These are phyloP conservation scores for Clarireedia sp. DNA, from an alignment of 2,329 filamentous ascomycete species.

Conservation along the genomic window DNA sequence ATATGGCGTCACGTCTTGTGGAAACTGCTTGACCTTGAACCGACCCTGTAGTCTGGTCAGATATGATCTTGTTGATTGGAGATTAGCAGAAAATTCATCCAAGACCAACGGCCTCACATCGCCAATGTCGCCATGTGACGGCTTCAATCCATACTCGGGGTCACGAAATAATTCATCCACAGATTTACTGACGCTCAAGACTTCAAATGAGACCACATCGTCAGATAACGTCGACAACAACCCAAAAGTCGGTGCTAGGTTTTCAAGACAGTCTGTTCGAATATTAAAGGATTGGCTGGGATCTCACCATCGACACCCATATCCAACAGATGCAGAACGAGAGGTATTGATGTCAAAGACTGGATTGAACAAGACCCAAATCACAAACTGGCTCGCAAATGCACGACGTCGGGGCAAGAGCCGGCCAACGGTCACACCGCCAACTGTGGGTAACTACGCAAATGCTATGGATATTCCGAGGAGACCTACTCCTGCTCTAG, in stretches of 20 bases:
- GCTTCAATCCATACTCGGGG: slow-evolving; percentile 9
- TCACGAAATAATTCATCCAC: slow-evolving; percentile 15
- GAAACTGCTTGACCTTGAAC: slow-evolving; percentile 16
- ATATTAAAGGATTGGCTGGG: slow-evolving; percentile 80
- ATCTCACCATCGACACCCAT: slow-evolving; percentile 73
- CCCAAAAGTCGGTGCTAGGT: slow-evolving; percentile 64
- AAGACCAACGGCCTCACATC: not conserved
- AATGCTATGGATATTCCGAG: slow-evolving; percentile 67
- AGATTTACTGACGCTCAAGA: slow-evolving; percentile 25
- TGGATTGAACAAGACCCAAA: slow-evolving; percentile 73
- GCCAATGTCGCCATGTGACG: slow-evolving; percentile 8
- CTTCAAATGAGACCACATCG: slow-evolving; percentile 51
- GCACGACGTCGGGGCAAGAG: slow-evolving; percentile 77
- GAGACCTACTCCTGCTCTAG: slow-evolving; percentile 44
- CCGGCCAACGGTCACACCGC: slow-evolving; percentile 59
- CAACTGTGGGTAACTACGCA: slow-evolving; percentile 51
- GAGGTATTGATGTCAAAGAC: slow-evolving; percentile 70
- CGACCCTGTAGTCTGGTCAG: slow-evolving; percentile 16
- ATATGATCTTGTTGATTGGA: slow-evolving; percentile 6
- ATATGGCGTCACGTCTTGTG: slow-evolving; percentile 13
- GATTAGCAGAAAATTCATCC: slow-evolving; percentile 1
- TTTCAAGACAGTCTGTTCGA: slow-evolving; percentile 72
- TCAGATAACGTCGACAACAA: slow-evolving; percentile 35
- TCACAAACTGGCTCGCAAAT: slow-evolving; percentile 89
- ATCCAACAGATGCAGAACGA: slow-evolving; percentile 82